Evolutionary conservation across 371 early-diverging fungal species (phyloP).

Genomic region (Mucor saturninus): DNA sequence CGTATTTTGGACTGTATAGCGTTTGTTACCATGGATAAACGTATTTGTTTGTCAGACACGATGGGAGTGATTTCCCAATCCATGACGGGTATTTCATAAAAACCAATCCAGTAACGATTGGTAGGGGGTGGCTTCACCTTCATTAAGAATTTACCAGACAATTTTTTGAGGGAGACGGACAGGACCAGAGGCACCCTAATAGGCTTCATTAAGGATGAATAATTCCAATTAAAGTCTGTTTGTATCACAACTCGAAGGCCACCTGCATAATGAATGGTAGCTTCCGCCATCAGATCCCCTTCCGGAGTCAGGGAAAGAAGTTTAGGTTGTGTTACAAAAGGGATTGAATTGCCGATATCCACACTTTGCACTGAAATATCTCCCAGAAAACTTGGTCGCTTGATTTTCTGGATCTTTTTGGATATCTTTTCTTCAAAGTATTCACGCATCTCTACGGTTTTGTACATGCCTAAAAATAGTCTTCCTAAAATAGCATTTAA

Average conservation of each 20-base stretch:
- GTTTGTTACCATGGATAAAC: constrained; percentile 74
- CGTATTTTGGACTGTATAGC: constrained; percentile 85
- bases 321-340: constrained; percentile 78
- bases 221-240: constrained; percentile 55
- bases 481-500: constrained; percentile 90
- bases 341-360: constrained; percentile 80
- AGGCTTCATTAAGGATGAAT: constrained; percentile 61
- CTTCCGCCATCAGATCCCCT: constrained; percentile 75
- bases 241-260: constrained; percentile 73
- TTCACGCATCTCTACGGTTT: constrained; percentile 62
- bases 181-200: constrained; percentile 80
- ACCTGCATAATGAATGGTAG: constrained; percentile 80
- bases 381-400: constrained; percentile 75
- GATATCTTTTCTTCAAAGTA: constrained; percentile 67
- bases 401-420: constrained; percentile 65
- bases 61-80: constrained; percentile 81
- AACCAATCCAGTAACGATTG: constrained; percentile 89
- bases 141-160: constrained; percentile 75
- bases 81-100: constrained; percentile 79
- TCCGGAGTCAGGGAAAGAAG: constrained; percentile 66
- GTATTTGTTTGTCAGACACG: constrained; percentile 83
- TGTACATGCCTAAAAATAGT: constrained; percentile 71
- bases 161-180: constrained; percentile 66
- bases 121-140: constrained; percentile 85
- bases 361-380: constrained; percentile 79